phyloP scores from a whole-genome alignment of 2,329 filamentous ascomycete species.

The Bipolaris gigantea region DNA sequence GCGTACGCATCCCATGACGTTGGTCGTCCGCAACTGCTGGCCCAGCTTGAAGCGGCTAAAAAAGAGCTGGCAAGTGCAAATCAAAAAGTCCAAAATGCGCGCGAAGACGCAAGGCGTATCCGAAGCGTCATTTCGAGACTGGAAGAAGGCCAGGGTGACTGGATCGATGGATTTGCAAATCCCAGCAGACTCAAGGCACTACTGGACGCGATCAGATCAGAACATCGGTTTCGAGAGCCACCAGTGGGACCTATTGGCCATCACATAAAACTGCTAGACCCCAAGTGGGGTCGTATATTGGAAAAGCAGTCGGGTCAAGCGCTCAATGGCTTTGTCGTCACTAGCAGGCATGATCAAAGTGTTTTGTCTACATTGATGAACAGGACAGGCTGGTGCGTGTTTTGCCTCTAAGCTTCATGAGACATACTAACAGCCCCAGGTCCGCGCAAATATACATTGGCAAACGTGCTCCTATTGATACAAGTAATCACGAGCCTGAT shows the following conservation, averaged over 20 bases:
- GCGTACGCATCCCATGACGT: constrained; percentile 48
- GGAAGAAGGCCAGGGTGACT: constrained; percentile 58
- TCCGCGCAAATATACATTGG: constrained; percentile 66
- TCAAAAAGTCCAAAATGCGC: constrained; percentile 34
- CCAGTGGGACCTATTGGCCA: constrained; percentile 85
- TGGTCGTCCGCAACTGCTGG: constrained; percentile 41
- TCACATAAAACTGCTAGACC: constrained; percentile 74
- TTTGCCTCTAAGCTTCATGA: background rate
- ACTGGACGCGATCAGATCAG: constrained; percentile 68
- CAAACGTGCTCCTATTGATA: constrained; percentile 59
- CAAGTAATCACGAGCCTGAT: constrained; percentile 72
- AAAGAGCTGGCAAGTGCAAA: constrained; percentile 20
- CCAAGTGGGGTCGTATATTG: constrained; percentile 80
- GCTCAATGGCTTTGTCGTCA: constrained; percentile 80
- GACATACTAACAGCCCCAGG: constrained; percentile 29
- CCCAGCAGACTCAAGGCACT: constrained; percentile 61
- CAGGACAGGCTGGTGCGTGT: constrained; percentile 6
- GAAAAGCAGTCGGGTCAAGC: constrained; percentile 73
- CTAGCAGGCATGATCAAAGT: constrained; percentile 73
- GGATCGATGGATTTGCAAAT: constrained; percentile 65
- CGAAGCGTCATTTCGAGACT: constrained; percentile 58
- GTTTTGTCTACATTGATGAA: constrained; percentile 68
- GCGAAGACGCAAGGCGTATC: constrained; percentile 57
- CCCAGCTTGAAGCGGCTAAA: constrained; percentile 40
- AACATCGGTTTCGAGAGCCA: constrained; percentile 66